Conservation (phyloP, 176 grass and related monocot species). For the Otatea glauca region DNA sequence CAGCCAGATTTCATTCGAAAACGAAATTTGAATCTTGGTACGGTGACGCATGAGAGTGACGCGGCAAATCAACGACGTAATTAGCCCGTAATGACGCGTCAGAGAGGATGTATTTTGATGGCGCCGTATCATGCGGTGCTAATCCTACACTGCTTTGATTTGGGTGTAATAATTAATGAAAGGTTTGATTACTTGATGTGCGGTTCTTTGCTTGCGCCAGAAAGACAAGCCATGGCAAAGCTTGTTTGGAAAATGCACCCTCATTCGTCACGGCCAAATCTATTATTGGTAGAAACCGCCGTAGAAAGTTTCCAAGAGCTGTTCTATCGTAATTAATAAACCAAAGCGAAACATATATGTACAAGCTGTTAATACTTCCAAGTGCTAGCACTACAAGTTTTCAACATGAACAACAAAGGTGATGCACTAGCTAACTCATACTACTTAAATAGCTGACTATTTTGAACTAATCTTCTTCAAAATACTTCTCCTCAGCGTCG, state of each 20-base stretch:
- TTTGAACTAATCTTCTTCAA: conserved; percentile 65
- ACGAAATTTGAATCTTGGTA: too few species aligned
- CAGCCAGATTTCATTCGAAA: too few species aligned
- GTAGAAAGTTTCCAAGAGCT: too few species aligned
- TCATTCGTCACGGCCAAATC: too few species aligned
- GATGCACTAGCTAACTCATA: not conserved
- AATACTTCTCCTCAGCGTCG: conserved; percentile 82
- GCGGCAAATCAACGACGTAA: not conserved
- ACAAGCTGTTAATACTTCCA: not conserved
- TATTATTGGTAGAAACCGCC: too few species aligned
- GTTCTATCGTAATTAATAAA: too few species aligned
- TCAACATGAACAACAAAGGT: not conserved
- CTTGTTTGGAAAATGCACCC: not conserved
- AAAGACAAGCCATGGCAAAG: too few species aligned
- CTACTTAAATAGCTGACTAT: not conserved
- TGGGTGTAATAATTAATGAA: too few species aligned
- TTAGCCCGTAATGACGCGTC: not conserved
- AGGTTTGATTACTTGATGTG: not conserved
- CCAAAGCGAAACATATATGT: not conserved
- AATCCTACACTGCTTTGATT: too few species aligned
- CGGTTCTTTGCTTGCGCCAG: not conserved
- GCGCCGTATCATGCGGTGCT: too few species aligned
- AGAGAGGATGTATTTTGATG: too few species aligned
- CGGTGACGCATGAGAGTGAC: not conserved
- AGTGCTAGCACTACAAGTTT: not conserved